These are phyloP conservation scores for Daedalea quercina DNA, from an alignment of 768 basidiomycete genomes.

Conservation along the genomic window DNA sequence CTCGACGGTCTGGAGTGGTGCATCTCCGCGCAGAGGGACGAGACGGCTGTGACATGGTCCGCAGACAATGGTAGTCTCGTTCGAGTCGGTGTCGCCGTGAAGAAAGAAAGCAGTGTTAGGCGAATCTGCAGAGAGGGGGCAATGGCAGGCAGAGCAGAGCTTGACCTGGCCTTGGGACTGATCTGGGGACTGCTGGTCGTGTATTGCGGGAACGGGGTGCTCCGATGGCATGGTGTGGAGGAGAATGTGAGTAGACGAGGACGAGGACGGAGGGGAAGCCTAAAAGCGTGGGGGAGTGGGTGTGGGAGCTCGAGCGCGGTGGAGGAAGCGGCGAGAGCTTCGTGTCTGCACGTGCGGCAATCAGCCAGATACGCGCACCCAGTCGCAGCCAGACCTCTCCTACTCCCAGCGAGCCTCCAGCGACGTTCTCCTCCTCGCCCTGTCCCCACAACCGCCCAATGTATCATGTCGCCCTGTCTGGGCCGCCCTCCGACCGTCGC, in stretches of 20 bases:
- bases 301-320: slow-evolving; percentile 6
- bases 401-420: background rate
- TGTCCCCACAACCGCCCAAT: background rate
- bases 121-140: slow-evolving; percentile 23
- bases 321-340: slow-evolving; percentile 2
- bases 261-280: slow-evolving; percentile 10
- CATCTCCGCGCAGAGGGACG: slow-evolving; percentile 18
- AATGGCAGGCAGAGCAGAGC: slow-evolving; percentile 26
- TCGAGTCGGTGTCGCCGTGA: slow-evolving; percentile 20
- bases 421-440: background rate
- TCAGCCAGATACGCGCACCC: background rate
- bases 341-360: slow-evolving; percentile 8
- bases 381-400: slow-evolving; percentile 1
- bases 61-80: slow-evolving; percentile 34
- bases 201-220: slow-evolving; percentile 25
- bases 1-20: slow-evolving; percentile 13
- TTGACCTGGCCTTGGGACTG: slow-evolving; percentile 24
- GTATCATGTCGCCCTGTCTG: background rate
- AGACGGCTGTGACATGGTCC: slow-evolving; percentile 39
- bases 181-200: slow-evolving; percentile 20
- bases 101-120: slow-evolving; percentile 20
- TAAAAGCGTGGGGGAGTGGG: slow-evolving; percentile 9
- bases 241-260: slow-evolving; percentile 10
- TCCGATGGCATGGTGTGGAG: slow-evolving; percentile 44
- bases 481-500: background rate